These are phyloP conservation scores for Gonium pectorale DNA, from an alignment of 139 green algal genomes.

Conservation along the genomic window DNA sequence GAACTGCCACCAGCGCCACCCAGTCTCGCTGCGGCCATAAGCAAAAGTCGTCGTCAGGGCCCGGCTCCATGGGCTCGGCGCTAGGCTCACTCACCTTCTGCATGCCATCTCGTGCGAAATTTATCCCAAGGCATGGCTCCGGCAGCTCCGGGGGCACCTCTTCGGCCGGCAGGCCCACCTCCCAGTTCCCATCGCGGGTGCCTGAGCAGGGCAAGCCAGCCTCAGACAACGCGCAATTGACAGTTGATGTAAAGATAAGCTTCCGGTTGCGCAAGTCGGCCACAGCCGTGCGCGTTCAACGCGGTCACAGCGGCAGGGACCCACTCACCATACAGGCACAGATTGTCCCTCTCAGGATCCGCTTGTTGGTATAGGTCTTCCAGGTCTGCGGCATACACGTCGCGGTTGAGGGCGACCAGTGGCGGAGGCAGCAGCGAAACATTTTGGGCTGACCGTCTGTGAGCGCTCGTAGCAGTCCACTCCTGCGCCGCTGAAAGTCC, in stretches of 20 bases:
- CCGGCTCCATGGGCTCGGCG: no score
- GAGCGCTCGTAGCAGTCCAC: slow-evolving; percentile 74
- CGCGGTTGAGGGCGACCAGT: no score
- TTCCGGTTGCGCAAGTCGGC: neutral
- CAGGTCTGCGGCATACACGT: no score
- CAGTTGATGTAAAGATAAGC: neutral
- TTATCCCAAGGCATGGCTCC: slow-evolving; percentile 97
- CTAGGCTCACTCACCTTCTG: slow-evolving; percentile 41
- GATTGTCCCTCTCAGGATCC: slow-evolving; percentile 95
- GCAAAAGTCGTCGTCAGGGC: no score
- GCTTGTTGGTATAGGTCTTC: slow-evolving; percentile 84
- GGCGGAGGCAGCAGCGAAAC: neutral
- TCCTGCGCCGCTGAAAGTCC: slow-evolving; percentile 66
- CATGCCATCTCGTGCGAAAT: slow-evolving; percentile 98
- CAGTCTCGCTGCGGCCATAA: slow-evolving; percentile 85
- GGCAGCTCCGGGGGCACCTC: slow-evolving; percentile 98
- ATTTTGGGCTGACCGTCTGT: slow-evolving; percentile 79
- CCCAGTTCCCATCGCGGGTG: slow-evolving; percentile 86
- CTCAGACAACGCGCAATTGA: neutral
- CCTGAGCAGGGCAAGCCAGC: slow-evolving; percentile 66
- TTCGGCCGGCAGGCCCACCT: slow-evolving; percentile 93
- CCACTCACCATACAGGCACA: slow-evolving; percentile 94
- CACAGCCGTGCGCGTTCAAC: slow-evolving; percentile 6
- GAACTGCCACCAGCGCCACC: slow-evolving; percentile 96
- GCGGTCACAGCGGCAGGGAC: neutral